Conservation (phyloP, 306 rosid species). For the Lathyrus aphaca region DNA sequence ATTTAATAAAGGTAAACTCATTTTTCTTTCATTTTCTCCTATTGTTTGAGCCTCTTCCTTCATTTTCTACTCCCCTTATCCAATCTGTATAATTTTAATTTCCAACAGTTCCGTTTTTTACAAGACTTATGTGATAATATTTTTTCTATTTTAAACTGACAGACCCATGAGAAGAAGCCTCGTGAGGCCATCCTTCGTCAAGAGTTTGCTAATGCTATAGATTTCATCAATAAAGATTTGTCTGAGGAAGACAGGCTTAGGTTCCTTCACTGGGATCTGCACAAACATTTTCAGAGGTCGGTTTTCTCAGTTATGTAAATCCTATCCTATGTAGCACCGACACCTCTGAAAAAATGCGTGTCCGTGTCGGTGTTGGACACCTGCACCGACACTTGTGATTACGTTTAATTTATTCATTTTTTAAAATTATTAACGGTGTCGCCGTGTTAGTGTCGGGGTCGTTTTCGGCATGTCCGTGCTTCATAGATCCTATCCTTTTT, state of each 20-base stretch:
- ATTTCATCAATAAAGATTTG: constrained; percentile 69
- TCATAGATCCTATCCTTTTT: constrained; percentile 17
- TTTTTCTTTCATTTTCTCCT: not conserved
- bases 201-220: constrained; percentile 93
- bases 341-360: no score
- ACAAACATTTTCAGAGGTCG: constrained; percentile 66
- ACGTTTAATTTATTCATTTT: no score
- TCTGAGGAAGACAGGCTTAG: constrained; percentile 66
- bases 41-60: not conserved
- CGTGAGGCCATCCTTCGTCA: constrained; percentile 85
- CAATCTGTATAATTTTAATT: constrained; percentile 10
- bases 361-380: no score
- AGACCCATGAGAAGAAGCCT: constrained; percentile 92
- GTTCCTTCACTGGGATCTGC: constrained; percentile 97
- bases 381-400: no score
- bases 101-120: not conserved
- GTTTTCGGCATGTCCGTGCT: no score
- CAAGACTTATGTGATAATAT: constrained; percentile 33
- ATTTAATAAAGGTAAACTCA: constrained; percentile 79
- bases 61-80: constrained; percentile 13
- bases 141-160: constrained; percentile 1
- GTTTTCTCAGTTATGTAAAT: constrained; percentile 16
- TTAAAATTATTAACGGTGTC: no score
- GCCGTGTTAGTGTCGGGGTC: no score
- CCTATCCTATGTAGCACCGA: no score